Evolutionary conservation across 129 eudicot species (phyloP), one percentile per base, ranked within the genome.

Genomic region (Lonicera japonica): DNA sequence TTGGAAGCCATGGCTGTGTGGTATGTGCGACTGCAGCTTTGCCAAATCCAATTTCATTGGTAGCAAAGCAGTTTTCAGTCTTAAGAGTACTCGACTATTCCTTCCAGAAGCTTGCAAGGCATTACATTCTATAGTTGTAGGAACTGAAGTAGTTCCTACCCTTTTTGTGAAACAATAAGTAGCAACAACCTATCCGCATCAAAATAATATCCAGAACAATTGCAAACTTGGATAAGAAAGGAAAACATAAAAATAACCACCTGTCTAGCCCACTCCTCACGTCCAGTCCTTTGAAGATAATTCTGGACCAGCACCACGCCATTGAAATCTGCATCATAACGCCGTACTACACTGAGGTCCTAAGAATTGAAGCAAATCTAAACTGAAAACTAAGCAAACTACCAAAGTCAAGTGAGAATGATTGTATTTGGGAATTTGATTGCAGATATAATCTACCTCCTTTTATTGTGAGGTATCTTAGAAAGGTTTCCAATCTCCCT

Each of bases 261-360:
- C 96, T 87, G 86, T 68, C 61, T 78, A 62, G 90, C 86, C 97
- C 97, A 91, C 64, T 80, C 88, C 70, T 79, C 90, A 57, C 86
- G 86, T 25, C 90, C 95, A 16, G 96, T 79, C 65, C 98, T 78
- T 23, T 70, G 78, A 36, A 92, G 72, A 75, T 87, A 78, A 76
- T 92, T 92, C 77, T 85, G 95, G 58, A 92, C 98, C 79, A 92
- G 79, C 66, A 77, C 86, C 75, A 63, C 95, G 58, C 98, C 96
- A 61, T 87, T 92, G 81, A 92, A 92, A 75, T 87, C 98, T 92
- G 77, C 80, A 75, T 43, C 60, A 47, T 21, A 45, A 22, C 58
- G 22, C 21, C 29, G 61, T 50, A 7, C 51, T 62, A 61, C 21
- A 50, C 15, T 47, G 16, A 52, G 7, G 29, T 24, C 64, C 51